Evolutionary conservation across 2,329 filamentous ascomycete genomes (phyloP), one percentile per base, ranked within the genome.

Genomic region (Talaromyces sp.): DNA sequence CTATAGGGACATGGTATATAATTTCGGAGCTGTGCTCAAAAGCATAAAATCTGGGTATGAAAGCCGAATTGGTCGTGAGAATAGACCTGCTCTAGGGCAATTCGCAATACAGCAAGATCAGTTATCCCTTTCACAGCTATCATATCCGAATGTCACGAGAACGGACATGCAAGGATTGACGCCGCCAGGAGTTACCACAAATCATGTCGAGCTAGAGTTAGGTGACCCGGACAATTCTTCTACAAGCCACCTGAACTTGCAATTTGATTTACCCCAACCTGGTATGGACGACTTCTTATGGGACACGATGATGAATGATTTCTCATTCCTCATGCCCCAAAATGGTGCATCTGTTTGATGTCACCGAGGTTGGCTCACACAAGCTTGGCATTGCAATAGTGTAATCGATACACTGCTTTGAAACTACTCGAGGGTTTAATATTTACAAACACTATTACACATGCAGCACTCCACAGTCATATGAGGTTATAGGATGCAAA

Each of bases 281-380:
- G 48, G 48, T 31, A 31, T 52, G 27, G 48, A 31, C 22, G 48
- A 52, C n/a, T 52, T 52, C 48, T 22, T 52, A 14, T 52, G 48
- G 48, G 48, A 52, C 48, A 52, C 48, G 48, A 52, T 52, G 48
- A 52, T 52, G 48, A 52, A 52, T 52, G 48, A 52, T 24, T 52
- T 52, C 27, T 52, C 48, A 52, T 52, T 52, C 48, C 9, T 52
- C 19, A 24, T n/a, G 19, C 48, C 48, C 48, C 48, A 52, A 31
- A 52, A 31, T 31, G 48, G 48, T 11, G 1, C 48, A 24, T 52
- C 19, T 52, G 2, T 52, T 52, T 52, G 48, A 52, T 52, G n/a
- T 52, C 48, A 33, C 22, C 13, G 48, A 52, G 19, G 48, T 52
- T 52, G 13, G 16, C 41, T 43, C 41, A 43, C 41, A 43, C 41